Percentiles rank a stretch among this genome's conserved stretches.
Evolutionary conservation across 371 early-diverging fungal species (phyloP).

Genomic region (Haplosporangium sp.): DNA sequence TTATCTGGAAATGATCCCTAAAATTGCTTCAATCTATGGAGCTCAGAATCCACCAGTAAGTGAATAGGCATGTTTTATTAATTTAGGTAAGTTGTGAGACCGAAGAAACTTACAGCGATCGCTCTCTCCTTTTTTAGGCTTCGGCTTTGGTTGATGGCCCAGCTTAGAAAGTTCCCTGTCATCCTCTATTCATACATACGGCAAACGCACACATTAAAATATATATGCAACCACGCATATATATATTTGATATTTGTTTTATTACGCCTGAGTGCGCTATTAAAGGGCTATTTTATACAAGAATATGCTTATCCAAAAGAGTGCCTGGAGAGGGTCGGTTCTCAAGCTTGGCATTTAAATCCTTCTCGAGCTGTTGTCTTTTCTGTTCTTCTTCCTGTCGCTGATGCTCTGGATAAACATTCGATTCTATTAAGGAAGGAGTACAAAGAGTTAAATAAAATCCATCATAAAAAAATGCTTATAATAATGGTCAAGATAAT

Average conservation of each 20-base stretch:
- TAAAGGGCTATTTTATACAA: conserved; percentile 25
- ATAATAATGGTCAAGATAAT: too few species aligned
- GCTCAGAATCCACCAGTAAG: conserved; percentile 33
- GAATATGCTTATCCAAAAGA: conserved; percentile 70
- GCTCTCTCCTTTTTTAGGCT: conserved; percentile 1
- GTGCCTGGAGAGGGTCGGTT: conserved; percentile 69
- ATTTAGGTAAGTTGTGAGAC: too few species aligned
- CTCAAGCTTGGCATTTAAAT: conserved; percentile 68
- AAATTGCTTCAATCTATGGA: conserved; percentile 36
- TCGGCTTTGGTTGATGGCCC: conserved; percentile 19
- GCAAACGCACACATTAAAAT: too few species aligned
- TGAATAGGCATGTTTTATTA: neutral
- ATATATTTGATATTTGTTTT: too few species aligned
- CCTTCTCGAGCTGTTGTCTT: conserved; percentile 64
- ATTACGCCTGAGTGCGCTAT: neutral
- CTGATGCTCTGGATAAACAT: conserved; percentile 68
- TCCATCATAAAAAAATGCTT: too few species aligned
- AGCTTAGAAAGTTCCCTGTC: neutral
- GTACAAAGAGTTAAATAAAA: too few species aligned
- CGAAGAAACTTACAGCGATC: neutral
- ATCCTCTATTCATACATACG: too few species aligned
- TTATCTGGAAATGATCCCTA: conserved; percentile 26
- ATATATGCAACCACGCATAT: too few species aligned
- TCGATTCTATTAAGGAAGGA: conserved; percentile 45
- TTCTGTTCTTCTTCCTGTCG: conserved; percentile 58